Evolutionary conservation across 2,329 filamentous ascomycete genomes (phyloP).

Genomic region (Fusarium veterinarium): DNA sequence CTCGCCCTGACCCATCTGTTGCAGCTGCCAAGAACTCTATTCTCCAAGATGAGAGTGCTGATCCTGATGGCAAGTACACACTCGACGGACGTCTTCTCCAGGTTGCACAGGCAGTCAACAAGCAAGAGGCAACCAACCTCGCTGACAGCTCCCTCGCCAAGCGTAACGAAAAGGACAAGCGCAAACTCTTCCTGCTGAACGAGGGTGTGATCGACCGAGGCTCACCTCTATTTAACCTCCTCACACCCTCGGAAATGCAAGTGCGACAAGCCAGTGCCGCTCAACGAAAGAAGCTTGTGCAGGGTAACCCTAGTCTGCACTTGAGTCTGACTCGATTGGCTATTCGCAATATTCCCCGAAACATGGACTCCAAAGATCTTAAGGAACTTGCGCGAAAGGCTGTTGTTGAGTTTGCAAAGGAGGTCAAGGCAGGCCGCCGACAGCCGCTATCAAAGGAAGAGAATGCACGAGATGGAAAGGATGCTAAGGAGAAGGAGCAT

Average conservation of each 20-base stretch:
- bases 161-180: slow-evolving; percentile 84
- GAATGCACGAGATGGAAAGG: slow-evolving; percentile 79
- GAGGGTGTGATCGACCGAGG: slow-evolving; percentile 86
- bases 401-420: slow-evolving; percentile 92
- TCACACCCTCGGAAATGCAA: slow-evolving; percentile 83
- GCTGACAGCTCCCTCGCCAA: slow-evolving; percentile 74
- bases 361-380: slow-evolving; percentile 85
- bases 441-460: slow-evolving; percentile 91
- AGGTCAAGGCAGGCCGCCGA: slow-evolving; percentile 83
- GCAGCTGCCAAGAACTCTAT: slow-evolving; percentile 79
- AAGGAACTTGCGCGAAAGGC: slow-evolving; percentile 92
- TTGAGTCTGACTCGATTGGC: slow-evolving; percentile 90
- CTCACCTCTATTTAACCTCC: slow-evolving; percentile 79
- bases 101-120: slow-evolving; percentile 85
- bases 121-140: slow-evolving; percentile 80
- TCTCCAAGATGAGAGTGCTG: slow-evolving; percentile 85
- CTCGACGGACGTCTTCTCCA: slow-evolving; percentile 89
- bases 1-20: slow-evolving; percentile 61
- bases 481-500: slow-evolving; percentile 83
- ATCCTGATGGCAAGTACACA: slow-evolving; percentile 87
- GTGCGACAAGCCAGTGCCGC: slow-evolving; percentile 88
- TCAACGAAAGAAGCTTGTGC: slow-evolving; percentile 90
- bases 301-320: slow-evolving; percentile 90
- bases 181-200: slow-evolving; percentile 85
- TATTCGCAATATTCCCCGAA: slow-evolving; percentile 88